Base-by-base conservation (phyloP, 2,329 filamentous ascomycete genomes). In the Emergomyces orientalis region DNA sequence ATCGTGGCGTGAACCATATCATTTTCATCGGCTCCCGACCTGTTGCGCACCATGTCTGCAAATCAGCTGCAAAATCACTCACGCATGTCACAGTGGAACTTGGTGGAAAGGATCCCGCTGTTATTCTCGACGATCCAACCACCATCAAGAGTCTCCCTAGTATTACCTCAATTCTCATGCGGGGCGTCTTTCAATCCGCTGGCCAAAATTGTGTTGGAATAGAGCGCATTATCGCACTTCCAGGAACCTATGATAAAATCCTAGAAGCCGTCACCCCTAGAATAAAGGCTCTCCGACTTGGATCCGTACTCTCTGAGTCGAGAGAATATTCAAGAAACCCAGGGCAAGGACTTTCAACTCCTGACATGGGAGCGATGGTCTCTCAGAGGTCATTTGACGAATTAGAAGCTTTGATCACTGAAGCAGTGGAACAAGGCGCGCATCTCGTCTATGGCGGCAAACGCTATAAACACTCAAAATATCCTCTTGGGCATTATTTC, bases 171-270 rank as follows among this genome's bases (percentile, higher is more conserved):
- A 88, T 95, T 66, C 84, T 97, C 65, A 87, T 99, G 78, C 86
- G 94, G 61, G 94, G 93, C 60, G 91, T 90, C 11, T 99, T 97
- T 77, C 94, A 99, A 76, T 91, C 91, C 60, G 88, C 91, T 19
- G 94, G 94, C 1, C 94, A 99, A 76, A 99, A 99, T 78, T 99
- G 94, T 77, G 93, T 99, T 72, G 94, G 94, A 62, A 93, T 97
- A 68, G 94, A 99, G 78, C 89, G 94, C 62, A 87, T 97, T 71
- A 87, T 97, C 68, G 90, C 88, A 30, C 83, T 89, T 19, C 87
- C 90, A 1, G 80, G 78, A n/a, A 82, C 90, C 60, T 96, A 97
- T 78, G 81, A 88, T 65, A 80, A 80, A 62, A 83, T 99, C 27
- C 78, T 96, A 60, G 75, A 80, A 5, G 81, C 86, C 65, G 84